Evolutionary conservation across 2,329 filamentous ascomycete species (phyloP).

Genomic region (Corynespora cassiicola): DNA sequence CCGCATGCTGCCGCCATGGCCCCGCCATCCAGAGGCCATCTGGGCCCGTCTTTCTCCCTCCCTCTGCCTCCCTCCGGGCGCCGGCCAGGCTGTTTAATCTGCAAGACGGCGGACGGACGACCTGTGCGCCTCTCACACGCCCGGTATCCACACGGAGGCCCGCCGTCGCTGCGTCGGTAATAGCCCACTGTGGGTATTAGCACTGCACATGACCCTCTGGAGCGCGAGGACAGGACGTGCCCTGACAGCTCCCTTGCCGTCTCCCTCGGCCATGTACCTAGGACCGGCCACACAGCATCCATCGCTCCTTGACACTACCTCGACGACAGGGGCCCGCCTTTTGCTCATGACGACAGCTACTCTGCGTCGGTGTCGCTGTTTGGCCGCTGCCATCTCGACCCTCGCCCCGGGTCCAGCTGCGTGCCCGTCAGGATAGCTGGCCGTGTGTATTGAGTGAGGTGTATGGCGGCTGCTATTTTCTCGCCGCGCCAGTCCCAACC

Average conservation of each 20-base stretch:
- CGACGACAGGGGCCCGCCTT: conserved; percentile 15
- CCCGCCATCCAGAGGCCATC: no score
- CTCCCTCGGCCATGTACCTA: conserved; percentile 14
- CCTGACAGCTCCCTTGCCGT: conserved; percentile 26
- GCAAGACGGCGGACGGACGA: no score
- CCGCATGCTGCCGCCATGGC: no score
- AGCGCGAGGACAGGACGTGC: conserved; percentile 22
- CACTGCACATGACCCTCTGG: conserved; percentile 38
- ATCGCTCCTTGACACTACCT: conserved; percentile 18
- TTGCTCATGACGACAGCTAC: conserved; percentile 32
- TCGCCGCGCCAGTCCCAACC: no score
- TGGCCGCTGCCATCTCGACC: conserved; percentile 2
- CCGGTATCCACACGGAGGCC: conserved; percentile 29
- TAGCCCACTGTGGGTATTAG: conserved; percentile 22
- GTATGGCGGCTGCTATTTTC: no score
- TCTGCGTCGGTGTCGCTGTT: conserved; percentile 9
- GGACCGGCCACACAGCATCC: conserved; percentile 29
- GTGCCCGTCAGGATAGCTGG: no score
- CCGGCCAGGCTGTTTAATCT: no score
- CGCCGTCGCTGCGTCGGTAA: conserved; percentile 20
- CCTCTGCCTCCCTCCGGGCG: no score
- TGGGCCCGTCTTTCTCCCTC: no score
- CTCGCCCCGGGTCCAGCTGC: conserved; percentile 6
- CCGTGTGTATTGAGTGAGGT: no score
- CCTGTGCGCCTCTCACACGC: conserved; percentile 11